Evolutionary conservation across 208 protist species (phyloP), one percentile per base, ranked within the genome.

Genomic region (Zelonia costaricensis): DNA sequence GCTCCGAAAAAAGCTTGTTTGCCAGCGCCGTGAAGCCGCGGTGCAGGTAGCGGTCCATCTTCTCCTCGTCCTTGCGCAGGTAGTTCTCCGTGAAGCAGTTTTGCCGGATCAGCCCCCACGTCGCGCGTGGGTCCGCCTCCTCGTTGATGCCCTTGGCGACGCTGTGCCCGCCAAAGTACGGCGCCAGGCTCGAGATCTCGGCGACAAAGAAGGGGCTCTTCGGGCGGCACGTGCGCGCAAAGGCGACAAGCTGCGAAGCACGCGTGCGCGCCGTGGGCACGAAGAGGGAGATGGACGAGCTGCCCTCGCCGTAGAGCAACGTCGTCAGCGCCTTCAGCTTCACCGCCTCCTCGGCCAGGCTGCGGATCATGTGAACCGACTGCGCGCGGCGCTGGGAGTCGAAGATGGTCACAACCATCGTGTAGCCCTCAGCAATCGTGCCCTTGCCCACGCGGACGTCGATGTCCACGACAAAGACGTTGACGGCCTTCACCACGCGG

Each of bases 341-440:
- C 9, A 45, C 39, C 5, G 87, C 84, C 61, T 96, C 86, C 66
- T 92, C 82, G 5, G 91, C 80, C 35, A 96, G 69, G 53, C 85
- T 96, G 27, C 91, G 84, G 66, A 96, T 96, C 78, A 84, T 89
- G 71, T 94, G 87, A 48, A 94, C 78, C 39, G 87, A 76, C 59
- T 96, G 86, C 15, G 80, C 54, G 51, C 85, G 69, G 40, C 81
- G 84, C 58, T 93, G 84, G n/a, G 84, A 87, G 64, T 93, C 83
- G 61, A 92, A 96, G 61, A 96, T 90, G 44, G 87, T 96, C 27
- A 91, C 91, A 65, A 94, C 83, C 91, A 96, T 96, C 25, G 91
- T 96, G 76, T 83, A 80, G n/a, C 91, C 91, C 44, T 96, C 86
- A 9, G 80, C 62, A 49, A 96, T 94, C 4, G 91, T 93, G 25